These are phyloP conservation scores for Skeletonema marinoi DNA, from an alignment of 108 stramenopile genomes.

Conservation along the genomic window DNA sequence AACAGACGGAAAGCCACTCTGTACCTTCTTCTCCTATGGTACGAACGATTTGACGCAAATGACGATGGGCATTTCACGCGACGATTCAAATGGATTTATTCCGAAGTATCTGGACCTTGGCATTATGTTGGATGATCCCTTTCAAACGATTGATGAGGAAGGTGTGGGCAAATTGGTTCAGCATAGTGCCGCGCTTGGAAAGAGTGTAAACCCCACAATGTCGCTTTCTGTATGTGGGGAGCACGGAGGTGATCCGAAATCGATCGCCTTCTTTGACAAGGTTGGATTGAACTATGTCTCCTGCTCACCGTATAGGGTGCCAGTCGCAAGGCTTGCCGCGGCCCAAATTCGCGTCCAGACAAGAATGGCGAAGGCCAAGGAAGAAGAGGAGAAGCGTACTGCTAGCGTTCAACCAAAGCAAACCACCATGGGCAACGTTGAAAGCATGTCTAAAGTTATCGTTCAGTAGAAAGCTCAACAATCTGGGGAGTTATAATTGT, in stretches of 20 bases:
- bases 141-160: conserved; percentile 82
- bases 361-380: conserved; percentile 27
- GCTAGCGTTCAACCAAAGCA: background rate
- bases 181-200: conserved; percentile 60
- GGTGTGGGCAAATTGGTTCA: conserved; percentile 81
- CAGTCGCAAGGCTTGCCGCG: conserved; percentile 81
- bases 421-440: background rate
- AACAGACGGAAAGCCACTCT: conserved; percentile 60
- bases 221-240: conserved; percentile 86
- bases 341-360: conserved; percentile 62
- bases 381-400: background rate
- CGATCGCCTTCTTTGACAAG: conserved; percentile 74
- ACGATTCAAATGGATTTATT: conserved; percentile 84
- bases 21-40: conserved; percentile 84
- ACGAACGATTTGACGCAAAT: conserved; percentile 91
- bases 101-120: conserved; percentile 77
- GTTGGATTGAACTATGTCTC: conserved; percentile 84
- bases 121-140: conserved; percentile 85
- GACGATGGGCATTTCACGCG: conserved; percentile 88
- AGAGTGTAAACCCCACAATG: conserved; percentile 55
- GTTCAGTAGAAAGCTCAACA: background rate
- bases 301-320: conserved; percentile 90
- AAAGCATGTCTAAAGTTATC: background rate
- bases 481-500: background rate
- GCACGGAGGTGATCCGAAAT: conserved; percentile 86